phyloP scores from a whole-genome alignment of 2,329 filamentous ascomycete genomes.

The Fusarium phyllophilum region DNA sequence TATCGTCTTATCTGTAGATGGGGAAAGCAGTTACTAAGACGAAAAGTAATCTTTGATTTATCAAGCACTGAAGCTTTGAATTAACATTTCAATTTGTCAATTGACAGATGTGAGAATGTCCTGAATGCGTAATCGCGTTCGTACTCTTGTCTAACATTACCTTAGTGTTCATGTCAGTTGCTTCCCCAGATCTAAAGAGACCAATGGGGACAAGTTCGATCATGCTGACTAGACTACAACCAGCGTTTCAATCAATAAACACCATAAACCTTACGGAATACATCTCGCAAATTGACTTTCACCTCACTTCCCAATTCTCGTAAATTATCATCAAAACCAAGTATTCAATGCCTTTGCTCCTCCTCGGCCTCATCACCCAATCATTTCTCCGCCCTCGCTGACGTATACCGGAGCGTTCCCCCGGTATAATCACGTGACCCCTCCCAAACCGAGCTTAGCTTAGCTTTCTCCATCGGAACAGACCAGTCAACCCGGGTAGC shows the following conservation, averaged over 20 bases:
- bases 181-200: background rate
- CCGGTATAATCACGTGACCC: slow-evolving; percentile 40
- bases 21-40: background rate
- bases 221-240: slow-evolving; percentile 37
- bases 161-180: background rate
- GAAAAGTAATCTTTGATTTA: background rate
- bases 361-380: slow-evolving; percentile 30
- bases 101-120: background rate
- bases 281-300: background rate
- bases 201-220: slow-evolving; percentile 37
- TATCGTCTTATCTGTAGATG: background rate
- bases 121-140: background rate
- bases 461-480: slow-evolving; percentile 30
- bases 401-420: slow-evolving; percentile 24
- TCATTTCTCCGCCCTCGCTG: slow-evolving; percentile 11
- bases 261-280: background rate
- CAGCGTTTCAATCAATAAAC: background rate
- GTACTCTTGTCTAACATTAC: background rate
- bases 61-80: background rate
- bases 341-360: background rate
- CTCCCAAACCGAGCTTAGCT: slow-evolving; percentile 40
- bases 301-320: background rate
- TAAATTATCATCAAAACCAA: background rate
- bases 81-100: background rate
- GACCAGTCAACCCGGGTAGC: slow-evolving; percentile 44